These are phyloP conservation scores for Diaporthe citri DNA, from an alignment of 2,329 filamentous ascomycete genomes.

Conservation along the genomic window DNA sequence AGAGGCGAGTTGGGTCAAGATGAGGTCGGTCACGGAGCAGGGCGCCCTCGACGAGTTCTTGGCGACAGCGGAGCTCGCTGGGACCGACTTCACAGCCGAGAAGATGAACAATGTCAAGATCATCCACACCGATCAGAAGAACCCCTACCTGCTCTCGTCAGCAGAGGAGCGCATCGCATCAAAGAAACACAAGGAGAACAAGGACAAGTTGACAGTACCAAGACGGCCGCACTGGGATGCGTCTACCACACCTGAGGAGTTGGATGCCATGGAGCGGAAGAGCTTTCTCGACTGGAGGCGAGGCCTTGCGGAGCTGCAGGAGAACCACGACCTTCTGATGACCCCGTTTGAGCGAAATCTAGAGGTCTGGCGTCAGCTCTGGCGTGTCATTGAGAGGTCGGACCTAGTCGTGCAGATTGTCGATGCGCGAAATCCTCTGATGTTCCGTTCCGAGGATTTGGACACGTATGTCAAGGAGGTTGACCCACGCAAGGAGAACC, in stretches of 20 bases:
- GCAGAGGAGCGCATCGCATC: conserved; percentile 84
- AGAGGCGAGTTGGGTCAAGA: conserved; percentile 98
- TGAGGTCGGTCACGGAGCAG: conserved; percentile 98
- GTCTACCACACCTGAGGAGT: conserved; percentile 83
- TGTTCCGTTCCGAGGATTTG: conserved; percentile 94
- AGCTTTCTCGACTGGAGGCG: conserved; percentile 89
- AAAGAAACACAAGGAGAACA: conserved; percentile 87
- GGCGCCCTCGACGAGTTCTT: conserved; percentile 96
- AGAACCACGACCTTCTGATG: conserved; percentile 94
- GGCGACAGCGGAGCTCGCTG: conserved; percentile 94
- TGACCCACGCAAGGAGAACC: conserved; percentile 86
- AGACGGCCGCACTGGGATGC: conserved; percentile 90
- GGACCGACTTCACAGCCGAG: conserved; percentile 98
- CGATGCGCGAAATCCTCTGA: conserved; percentile 91
- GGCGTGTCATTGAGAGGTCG: conserved; percentile 97
- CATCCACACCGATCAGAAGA: conserved; percentile 95
- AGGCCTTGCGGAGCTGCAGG: conserved; percentile 90
- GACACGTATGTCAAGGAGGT: conserved; percentile 96
- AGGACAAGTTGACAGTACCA: conserved; percentile 84
- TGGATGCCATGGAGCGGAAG: conserved; percentile 84
- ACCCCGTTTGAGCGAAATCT: conserved; percentile 97
- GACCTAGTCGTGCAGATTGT: conserved; percentile 98
- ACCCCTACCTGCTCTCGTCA: conserved; percentile 90
- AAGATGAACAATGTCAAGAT: conserved; percentile 99
- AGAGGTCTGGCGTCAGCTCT: conserved; percentile 97